Percentiles rank a stretch among this genome's conserved stretches.
Conservation (phyloP, 352 stramenopile species). For the Blastocystis sp. region DNA sequence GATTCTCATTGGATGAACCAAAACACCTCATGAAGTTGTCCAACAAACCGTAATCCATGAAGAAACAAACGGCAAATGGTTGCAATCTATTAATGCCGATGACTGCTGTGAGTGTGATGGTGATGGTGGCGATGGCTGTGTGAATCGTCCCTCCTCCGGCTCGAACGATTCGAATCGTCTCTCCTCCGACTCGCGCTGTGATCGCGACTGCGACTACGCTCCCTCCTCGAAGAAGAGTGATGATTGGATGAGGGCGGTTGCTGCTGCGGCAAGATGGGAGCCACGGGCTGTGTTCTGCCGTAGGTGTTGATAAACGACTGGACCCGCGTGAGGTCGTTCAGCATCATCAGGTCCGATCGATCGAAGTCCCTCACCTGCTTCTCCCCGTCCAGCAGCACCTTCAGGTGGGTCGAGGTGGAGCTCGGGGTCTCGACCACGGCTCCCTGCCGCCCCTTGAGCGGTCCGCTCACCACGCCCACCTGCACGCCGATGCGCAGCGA, state of each 20-base stretch:
- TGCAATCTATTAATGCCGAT: background rate
- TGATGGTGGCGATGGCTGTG: background rate
- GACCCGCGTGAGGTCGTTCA: conserved; percentile 22
- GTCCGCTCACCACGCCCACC: conserved; percentile 18
- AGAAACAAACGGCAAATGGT: background rate
- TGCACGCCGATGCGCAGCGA: conserved; percentile 16
- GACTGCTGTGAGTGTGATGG: background rate
- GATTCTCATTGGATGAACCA: background rate
- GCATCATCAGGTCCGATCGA: background rate
- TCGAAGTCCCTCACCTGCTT: background rate
- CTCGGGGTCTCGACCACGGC: conserved; percentile 19
- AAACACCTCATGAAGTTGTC: background rate
- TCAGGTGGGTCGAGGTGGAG: background rate
- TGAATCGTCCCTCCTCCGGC: background rate
- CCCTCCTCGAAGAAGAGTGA: no score
- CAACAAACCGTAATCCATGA: background rate
- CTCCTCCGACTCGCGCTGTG: background rate
- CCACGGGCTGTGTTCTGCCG: background rate
- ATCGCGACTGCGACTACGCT: background rate
- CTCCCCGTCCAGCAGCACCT: conserved; percentile 51
- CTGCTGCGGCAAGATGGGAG: background rate
- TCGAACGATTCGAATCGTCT: background rate
- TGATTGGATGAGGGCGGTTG: background rate
- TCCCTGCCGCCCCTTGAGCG: conserved; percentile 4
- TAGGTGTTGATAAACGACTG: conserved; percentile 39